Percentiles rank a stretch among this genome's conserved stretches.
These are phyloP conservation scores for Rhizopus sp. DNA, from an alignment of 371 early-diverging fungal genomes.

Conservation along the genomic window DNA sequence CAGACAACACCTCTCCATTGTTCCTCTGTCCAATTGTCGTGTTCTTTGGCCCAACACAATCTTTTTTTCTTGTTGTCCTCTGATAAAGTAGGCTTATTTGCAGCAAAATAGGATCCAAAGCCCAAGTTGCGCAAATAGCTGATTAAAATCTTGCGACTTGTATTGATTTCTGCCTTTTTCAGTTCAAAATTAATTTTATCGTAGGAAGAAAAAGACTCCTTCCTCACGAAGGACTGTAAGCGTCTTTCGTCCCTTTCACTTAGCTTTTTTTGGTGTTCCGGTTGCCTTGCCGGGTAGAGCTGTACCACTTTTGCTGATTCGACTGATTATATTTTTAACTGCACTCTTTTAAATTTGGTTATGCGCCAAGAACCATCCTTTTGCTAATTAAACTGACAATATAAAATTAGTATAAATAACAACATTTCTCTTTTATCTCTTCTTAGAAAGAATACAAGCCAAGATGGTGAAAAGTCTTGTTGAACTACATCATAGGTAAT, in stretches of 20 bases:
- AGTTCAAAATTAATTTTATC: neutral
- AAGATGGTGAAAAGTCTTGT: no score
- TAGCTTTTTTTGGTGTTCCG: neutral
- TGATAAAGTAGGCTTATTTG: neutral
- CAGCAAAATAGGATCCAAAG: neutral
- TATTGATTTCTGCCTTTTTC: neutral
- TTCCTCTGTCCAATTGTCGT: conserved; percentile 1
- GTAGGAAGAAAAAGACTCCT: neutral
- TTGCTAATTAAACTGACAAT: no score
- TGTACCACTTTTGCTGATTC: conserved; percentile 3
- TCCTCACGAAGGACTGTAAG: neutral
- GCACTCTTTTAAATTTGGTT: no score
- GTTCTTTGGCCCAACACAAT: no score
- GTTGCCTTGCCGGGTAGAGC: neutral
- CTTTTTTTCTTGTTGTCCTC: neutral
- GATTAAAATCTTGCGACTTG: neutral
- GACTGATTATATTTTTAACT: neutral
- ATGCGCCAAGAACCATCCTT: no score
- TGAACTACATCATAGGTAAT: no score
- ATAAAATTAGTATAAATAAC: no score
- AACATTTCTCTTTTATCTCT: no score
- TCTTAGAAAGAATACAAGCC: no score
- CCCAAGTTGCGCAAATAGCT: neutral
- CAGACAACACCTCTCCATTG: conserved; percentile 1
- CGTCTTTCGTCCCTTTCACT: neutral